Conservation (phyloP, 805 yeast species). For the Hanseniaspora guilliermondii region DNA sequence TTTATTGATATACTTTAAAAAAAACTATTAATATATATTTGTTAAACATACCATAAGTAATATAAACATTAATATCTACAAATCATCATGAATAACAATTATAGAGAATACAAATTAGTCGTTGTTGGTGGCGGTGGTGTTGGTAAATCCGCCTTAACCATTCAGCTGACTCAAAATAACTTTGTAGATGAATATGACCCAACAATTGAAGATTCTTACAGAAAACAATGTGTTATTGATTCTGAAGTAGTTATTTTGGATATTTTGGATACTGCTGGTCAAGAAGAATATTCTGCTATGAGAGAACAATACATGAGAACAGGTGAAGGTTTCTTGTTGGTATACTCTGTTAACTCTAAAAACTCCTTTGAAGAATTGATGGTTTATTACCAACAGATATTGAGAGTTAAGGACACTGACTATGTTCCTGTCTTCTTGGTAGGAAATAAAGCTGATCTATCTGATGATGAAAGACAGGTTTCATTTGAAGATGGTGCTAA, state of each 20-base stretch:
- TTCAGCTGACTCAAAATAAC: constrained; percentile 85
- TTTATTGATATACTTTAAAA: not conserved
- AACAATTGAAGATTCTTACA: constrained; percentile 83
- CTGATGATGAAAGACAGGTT: constrained; percentile 56
- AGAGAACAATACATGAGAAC: constrained; percentile 91
- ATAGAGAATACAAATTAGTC: constrained; percentile 78
- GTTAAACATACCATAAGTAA: not conserved
- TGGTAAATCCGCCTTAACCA: constrained; percentile 92
- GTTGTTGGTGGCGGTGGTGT: constrained; percentile 99
- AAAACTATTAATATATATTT: not conserved
- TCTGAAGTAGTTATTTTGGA: constrained; percentile 67
- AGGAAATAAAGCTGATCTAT: constrained; percentile 69
- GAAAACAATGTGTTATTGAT: constrained; percentile 79
- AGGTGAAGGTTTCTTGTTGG: constrained; percentile 86
- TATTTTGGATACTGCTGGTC: constrained; percentile 95
- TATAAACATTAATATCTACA: not conserved
- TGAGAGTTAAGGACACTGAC: constrained; percentile 63
- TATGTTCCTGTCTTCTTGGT: constrained; percentile 69
- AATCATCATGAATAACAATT: constrained; percentile 21
- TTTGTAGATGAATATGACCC: constrained; percentile 98
- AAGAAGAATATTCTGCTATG: constrained; percentile 90
- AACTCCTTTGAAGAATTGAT: constrained; percentile 75
- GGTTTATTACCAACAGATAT: constrained; percentile 67
- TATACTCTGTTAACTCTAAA: constrained; percentile 76
- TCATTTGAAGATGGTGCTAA: constrained; percentile 49